Evolutionary conservation across 495 filamentous ascomycete species (phyloP).

Genomic region (Xylaria venustula): DNA sequence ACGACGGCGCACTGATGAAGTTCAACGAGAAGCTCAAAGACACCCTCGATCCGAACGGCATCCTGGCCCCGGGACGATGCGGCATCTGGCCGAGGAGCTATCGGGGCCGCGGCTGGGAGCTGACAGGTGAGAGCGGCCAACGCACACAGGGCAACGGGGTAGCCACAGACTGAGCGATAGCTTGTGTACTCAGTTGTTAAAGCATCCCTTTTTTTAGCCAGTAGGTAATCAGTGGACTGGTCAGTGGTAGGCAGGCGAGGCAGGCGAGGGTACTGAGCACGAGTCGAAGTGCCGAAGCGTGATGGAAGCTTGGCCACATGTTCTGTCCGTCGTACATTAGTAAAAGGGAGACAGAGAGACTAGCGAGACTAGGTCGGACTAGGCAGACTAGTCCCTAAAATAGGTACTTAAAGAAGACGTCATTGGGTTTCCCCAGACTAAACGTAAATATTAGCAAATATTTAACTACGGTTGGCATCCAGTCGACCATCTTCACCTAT

Average conservation of each 20-base stretch:
- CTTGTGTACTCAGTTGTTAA: not conserved
- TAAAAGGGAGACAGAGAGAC: too few species aligned
- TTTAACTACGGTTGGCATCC: not conserved
- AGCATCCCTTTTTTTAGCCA: too few species aligned
- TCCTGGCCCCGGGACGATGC: constrained; percentile 54
- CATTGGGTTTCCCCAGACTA: not conserved
- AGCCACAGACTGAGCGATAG: not conserved
- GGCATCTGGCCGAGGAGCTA: constrained; percentile 59
- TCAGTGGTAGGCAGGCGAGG: too few species aligned
- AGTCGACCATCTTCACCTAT: not conserved
- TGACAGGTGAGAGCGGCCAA: constrained; percentile 27
- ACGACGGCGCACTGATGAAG: constrained; percentile 49
- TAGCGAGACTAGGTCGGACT: too few species aligned
- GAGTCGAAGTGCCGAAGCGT: too few species aligned
- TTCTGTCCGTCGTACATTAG: too few species aligned
- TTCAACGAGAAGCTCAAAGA: constrained; percentile 58
- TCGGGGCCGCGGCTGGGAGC: constrained; percentile 36
- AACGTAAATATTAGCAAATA: constrained; percentile 15
- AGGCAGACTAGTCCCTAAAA: too few species aligned
- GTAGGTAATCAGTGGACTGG: too few species aligned
- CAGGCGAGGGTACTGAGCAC: too few species aligned
- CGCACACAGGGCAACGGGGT: constrained; percentile 29
- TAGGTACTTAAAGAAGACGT: not conserved
- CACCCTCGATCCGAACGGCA: constrained; percentile 58
- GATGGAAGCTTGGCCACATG: too few species aligned